Evolutionary conservation across 768 basidiomycete genomes (phyloP), one percentile per base, ranked within the genome.

Genomic region (Sarcodon aspratus): DNA sequence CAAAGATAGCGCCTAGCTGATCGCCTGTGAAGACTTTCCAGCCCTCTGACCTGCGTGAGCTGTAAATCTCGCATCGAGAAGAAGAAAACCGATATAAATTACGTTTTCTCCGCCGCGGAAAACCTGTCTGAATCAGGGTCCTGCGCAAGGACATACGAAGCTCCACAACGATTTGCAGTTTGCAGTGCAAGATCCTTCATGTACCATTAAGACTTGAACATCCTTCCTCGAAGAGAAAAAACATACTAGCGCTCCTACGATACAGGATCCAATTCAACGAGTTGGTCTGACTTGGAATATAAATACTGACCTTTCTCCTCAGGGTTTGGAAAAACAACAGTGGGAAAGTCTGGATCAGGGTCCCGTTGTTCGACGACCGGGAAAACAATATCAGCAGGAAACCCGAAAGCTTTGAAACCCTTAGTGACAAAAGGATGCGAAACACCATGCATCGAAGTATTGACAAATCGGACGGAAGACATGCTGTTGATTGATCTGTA

Each of bases 391-490:
- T 75, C 82, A 1, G 75, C 70, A 13, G 69, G 57, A 51, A 89
- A 79, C 6, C 80, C 80, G 50, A 78, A 80, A 3, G 64, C 52
- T 36, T 69, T 63, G 51, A 93, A 84, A 0, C 78, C 82, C 45
- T 68, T 61, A 7, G 62, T 63, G 36, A 79, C 70, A 55, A 84
- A 83, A 5, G 69, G 63, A 60, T 91, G 74, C 54, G 88, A 80
- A 47, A 94, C 91, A 0, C 91, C 91, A 56, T 94, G 91, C 85
- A 94, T 82, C 0, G 90, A 85, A 0, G 92, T 94, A 59, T 90
- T 89, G 15, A 89, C 84, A 55, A 93, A 88, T 55, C 70, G 76
- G 52, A 82, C 50, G 5, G 65, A 35, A 1, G 65, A 58, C 6
- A 56, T 53, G 0, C 63, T 54, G 53, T 77, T 80, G 52, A 52